Evolutionary conservation across 1,284 basidiomycete species (phyloP).

Genomic region (Heliocybe sulcata): DNA sequence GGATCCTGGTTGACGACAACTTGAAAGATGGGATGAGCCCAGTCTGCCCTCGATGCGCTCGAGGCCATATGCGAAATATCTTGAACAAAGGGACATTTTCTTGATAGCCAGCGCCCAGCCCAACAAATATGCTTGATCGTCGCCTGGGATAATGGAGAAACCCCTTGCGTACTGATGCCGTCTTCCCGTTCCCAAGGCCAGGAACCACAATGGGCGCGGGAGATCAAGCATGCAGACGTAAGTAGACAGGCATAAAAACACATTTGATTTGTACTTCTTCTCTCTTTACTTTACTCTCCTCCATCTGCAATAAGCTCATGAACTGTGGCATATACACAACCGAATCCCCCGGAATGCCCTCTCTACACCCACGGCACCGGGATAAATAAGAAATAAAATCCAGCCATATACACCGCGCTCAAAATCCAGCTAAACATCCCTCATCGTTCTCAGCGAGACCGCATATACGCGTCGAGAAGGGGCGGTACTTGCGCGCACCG

Average conservation of each 20-base stretch:
- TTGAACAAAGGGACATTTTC: background rate
- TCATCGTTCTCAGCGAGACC: conserved; percentile 18
- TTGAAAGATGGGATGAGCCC: background rate
- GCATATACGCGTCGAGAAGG: conserved; percentile 14
- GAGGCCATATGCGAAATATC: background rate
- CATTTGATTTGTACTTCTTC: background rate
- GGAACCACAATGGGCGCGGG: background rate
- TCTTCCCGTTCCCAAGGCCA: background rate
- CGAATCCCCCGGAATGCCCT: background rate
- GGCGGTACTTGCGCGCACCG: conserved; percentile 16
- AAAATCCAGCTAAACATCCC: conserved; percentile 29
- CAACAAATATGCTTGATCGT: background rate
- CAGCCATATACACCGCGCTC: conserved; percentile 2
- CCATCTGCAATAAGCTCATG: background rate
- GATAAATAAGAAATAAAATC: background rate
- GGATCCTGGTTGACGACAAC: no score
- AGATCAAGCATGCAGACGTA: background rate
- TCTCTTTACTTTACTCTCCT: background rate
- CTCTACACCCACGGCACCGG: background rate
- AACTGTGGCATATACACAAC: background rate
- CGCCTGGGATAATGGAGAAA: background rate
- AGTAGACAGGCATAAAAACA: background rate
- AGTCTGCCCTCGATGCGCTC: background rate
- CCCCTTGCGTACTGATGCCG: background rate
- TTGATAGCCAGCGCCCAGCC: background rate